phyloP scores from a whole-genome alignment of 2,329 filamentous ascomycete genomes.

The Sporothrix euskadiensis region DNA sequence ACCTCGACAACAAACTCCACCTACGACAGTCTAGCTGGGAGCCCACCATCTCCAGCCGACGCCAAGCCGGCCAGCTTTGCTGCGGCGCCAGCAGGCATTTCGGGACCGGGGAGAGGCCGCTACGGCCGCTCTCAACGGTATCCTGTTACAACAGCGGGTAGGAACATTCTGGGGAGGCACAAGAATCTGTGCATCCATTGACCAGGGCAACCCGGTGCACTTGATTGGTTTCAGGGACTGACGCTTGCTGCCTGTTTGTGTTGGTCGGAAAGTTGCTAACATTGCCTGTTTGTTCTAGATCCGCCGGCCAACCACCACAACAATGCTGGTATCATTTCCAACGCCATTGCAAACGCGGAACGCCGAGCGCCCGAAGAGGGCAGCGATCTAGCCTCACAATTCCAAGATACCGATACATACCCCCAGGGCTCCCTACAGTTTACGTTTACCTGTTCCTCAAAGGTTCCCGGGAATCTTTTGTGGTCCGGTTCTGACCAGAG shows the following conservation, averaged over 20 bases:
- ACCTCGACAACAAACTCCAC: slow-evolving; percentile 32
- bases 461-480: slow-evolving; percentile 82
- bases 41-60: slow-evolving; percentile 36
- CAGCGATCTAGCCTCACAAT: slow-evolving; percentile 72
- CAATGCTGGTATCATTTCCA: slow-evolving; percentile 78
- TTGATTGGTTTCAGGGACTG: slow-evolving; percentile 31
- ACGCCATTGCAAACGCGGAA: slow-evolving; percentile 85
- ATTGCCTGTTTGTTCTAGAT: neutral
- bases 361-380: slow-evolving; percentile 73
- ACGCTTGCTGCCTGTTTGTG: neutral
- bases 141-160: slow-evolving; percentile 53
- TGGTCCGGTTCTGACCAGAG: slow-evolving; percentile 42
- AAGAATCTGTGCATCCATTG: slow-evolving; percentile 48
- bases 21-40: slow-evolving; percentile 25
- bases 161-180: slow-evolving; percentile 56
- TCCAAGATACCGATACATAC: slow-evolving; percentile 53
- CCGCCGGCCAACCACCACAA: slow-evolving; percentile 45
- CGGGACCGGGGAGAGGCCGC: slow-evolving; percentile 80
- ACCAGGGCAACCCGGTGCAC: slow-evolving; percentile 19
- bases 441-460: slow-evolving; percentile 93
- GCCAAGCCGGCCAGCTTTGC: slow-evolving; percentile 54
- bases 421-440: slow-evolving; percentile 81
- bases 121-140: slow-evolving; percentile 63
- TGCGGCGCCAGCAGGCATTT: slow-evolving; percentile 67
- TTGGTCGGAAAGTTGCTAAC: neutral